phyloP scores from a whole-genome alignment of 345 rosid species.

The Heritiera littoralis region DNA sequence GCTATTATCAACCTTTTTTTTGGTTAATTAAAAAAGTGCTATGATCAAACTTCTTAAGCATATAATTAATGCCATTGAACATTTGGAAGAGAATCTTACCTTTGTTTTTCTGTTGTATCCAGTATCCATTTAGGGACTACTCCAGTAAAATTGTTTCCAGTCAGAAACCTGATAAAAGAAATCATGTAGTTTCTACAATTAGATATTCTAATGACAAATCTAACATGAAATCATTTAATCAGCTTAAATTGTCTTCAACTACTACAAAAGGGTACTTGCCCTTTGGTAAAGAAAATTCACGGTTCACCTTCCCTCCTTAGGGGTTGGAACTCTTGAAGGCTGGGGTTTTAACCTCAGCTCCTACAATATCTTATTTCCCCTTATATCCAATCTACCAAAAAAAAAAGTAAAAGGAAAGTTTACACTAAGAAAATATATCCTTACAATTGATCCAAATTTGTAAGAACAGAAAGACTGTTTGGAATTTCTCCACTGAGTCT shows the following conservation, averaged over 20 bases:
- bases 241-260: too few relatives aligned
- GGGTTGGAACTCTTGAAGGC: background rate
- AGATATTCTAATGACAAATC: background rate
- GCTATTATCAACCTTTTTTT: background rate
- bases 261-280: too few relatives aligned
- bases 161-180: slow-evolving; percentile 32
- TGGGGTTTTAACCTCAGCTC: background rate
- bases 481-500: slow-evolving; percentile 41
- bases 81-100: slow-evolving; percentile 14
- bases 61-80: background rate
- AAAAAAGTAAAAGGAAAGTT: background rate
- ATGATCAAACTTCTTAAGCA: background rate
- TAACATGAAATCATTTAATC: background rate
- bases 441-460: slow-evolving; percentile 9
- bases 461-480: background rate
- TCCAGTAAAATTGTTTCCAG: slow-evolving; percentile 42
- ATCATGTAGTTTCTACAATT: background rate
- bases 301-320: too few relatives aligned
- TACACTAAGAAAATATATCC: background rate
- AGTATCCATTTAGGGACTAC: slow-evolving; percentile 30
- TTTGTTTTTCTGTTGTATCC: background rate
- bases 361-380: background rate
- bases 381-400: background rate
- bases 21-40: background rate
- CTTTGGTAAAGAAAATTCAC: too few relatives aligned